Base-by-base conservation (phyloP, 352 stramenopile species). In the Globisporangium takayamanum region DNA sequence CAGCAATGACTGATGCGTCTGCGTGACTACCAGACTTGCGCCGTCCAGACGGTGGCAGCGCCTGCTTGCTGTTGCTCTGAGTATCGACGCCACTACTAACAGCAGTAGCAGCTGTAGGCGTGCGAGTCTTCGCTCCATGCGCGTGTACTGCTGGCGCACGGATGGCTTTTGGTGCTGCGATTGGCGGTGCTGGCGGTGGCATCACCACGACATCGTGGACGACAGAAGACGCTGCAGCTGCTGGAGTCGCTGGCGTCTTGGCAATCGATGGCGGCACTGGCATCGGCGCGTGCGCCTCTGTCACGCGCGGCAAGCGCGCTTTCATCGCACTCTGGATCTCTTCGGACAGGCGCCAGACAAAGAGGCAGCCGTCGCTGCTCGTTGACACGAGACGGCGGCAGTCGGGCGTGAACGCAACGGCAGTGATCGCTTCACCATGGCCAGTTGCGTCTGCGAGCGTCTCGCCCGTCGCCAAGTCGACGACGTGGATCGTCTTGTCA, bases 401-500 rank as follows among this genome's bases (percentile, higher is more conserved):
- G 58, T 97, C 89, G 11, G 79, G 74, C 2, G 80, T 95, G 45
- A 97, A 97, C 26, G 53, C 84, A 72, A 51, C 96, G 51, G 2
- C 76, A 1, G 87, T 97, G 47, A 97, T 77, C 22, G 68, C 73
- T 67, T 96, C 88, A 10, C 88, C 85, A 50, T 97, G 90, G 0
- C 88, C 90, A 10, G 79, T 78, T 14, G 78, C 84, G 39, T 88
- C 84, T 2, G 86, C 87, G 37, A 94, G 57, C 0, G 80, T 84
- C 44, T 94, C 78, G 7, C 89, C 87, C 8, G 71, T 87, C 14
- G 74, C 70, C 22, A 97, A 71, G 49, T 97, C 88, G 2, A 96
- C 66, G 1, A 97, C 47, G n/a, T 88, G 72, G 46, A 97, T 91
- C 18, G 65, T 88, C 64, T 89, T 96, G 51, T 97, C 87, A 11